Conservation (phyloP, 2,329 filamentous ascomycete genomes). For the Colletotrichum kahawae region DNA sequence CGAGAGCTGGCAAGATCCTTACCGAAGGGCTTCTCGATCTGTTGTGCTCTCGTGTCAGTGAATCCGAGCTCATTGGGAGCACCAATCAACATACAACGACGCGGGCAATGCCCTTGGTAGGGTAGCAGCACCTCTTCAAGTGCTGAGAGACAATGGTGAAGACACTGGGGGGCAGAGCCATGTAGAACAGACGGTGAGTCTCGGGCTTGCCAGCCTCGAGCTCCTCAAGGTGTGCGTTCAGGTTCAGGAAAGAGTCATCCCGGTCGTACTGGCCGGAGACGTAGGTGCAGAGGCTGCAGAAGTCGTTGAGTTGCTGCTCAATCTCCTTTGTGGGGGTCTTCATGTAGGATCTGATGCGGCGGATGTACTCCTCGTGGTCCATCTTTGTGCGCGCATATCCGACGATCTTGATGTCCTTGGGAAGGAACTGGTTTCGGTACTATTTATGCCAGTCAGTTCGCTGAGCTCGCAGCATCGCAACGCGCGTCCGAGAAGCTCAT, state of each 20-base stretch:
- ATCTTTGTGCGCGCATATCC: slow-evolving; percentile 99
- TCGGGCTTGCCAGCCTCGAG: slow-evolving; percentile 83
- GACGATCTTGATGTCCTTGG: slow-evolving; percentile 93
- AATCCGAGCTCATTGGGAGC: not conserved
- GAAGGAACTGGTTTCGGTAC: slow-evolving; percentile 99
- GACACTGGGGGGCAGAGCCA: slow-evolving; percentile 96
- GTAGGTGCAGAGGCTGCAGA: slow-evolving; percentile 88
- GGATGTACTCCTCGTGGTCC: slow-evolving; percentile 95
- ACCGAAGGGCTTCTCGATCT: slow-evolving; percentile 99
- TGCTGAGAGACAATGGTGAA: slow-evolving; percentile 98
- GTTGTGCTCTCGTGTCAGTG: slow-evolving; percentile 19
- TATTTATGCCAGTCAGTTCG: slow-evolving; percentile 39
- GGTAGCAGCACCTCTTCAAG: slow-evolving; percentile 97
- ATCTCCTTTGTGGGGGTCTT: slow-evolving; percentile 98
- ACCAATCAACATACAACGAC: slow-evolving; percentile 75
- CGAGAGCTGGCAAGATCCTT: slow-evolving; percentile 95
- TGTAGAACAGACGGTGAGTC: slow-evolving; percentile 96
- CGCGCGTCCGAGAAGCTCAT: slow-evolving; percentile 49
- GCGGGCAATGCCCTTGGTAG: slow-evolving; percentile 84
- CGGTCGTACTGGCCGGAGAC: slow-evolving; percentile 97
- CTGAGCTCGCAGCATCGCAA: not conserved
- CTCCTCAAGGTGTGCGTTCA: slow-evolving; percentile 85
- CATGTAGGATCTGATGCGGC: slow-evolving; percentile 95
- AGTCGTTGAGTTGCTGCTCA: slow-evolving; percentile 92
- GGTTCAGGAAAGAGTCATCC: slow-evolving; percentile 88